Base-by-base conservation (phyloP, 306 rosid species). In the Lupinus albus region DNA sequence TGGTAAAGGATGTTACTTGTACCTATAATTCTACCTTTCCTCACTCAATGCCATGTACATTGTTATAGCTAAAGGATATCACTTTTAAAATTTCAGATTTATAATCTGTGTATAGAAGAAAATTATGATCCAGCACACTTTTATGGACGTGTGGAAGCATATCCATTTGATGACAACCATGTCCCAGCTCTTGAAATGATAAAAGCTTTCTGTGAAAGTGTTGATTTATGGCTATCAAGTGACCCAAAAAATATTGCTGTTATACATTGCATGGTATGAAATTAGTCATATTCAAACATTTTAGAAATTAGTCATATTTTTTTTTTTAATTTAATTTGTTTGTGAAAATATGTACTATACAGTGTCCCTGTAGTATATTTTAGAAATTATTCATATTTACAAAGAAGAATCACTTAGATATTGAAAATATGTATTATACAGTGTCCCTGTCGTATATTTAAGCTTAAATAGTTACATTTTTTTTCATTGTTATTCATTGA, bases 151-250 rank as follows among this genome's bases (percentile, higher is more conserved):
- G 99, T 93, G 50, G 97, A 93, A 80, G 18, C 74, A 33, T 90
- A 71, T 77, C 99, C 99, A 72, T 90, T 93, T 2, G 99, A 93
- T 62, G 99, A 93, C 75, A 93, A 89, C 79, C 97, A 90, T 74
- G 97, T 90, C 46, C 97, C 97, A 6, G 72, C 83, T 70, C 97
- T 93, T 32, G 76, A 79, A 61, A 74, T 90, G 97, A 32, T 93
- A 77, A 88, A 84, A 78, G 61, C 50, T 68, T 90, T 93, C 80
- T 88, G 99, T 65, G 85, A 83, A 82, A 90, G 80, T 76, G 99
- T 90, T 38, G 55, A 83, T 67, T 79, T 84, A n/a, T 93, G 99
- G 99, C 77, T 90, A 18, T 63, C 87, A 13, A 14, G 75, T 18
- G 88, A 93, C 76, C 89, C 91, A 2, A 78, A 81, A 71, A 86